Evolutionary conservation across 1,284 basidiomycete genomes (phyloP), one percentile per base, ranked within the genome.

Genomic region (Ceratorhiza oryzae-sativae): DNA sequence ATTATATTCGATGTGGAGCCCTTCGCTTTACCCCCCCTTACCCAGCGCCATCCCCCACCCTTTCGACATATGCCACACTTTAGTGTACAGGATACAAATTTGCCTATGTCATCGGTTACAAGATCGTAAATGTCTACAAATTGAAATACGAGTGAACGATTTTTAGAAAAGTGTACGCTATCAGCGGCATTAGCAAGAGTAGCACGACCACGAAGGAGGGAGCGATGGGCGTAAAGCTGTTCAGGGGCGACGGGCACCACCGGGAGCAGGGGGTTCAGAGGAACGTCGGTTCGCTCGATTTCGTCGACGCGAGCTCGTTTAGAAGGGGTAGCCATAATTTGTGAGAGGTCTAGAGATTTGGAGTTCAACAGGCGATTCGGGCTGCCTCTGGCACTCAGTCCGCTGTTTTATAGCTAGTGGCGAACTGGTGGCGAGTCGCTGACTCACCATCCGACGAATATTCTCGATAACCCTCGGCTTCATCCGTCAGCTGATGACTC

Each of bases 151-250:
- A 65, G 61, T 10, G 46, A 2, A 10, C n/a, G 15, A 53, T 46
- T 23, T 20, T 65, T 65, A 6, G 48, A 53, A 18, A 65, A 65
- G 18, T 65, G 23, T 3, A 25, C 27, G 39, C 10, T 63, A 49
- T 63, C 61, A 51, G 61, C 61, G 4, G 61, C 61, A 51, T 61
- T 63, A n/a, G 42, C 15, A 0, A 63, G 4, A 0, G 46, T 49
- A 25, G 61, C 61, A 36, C 61, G 61, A 2, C 61, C 61, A 23
- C 18, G 36, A 27, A 62, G 20, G 20, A 25, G 10, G n/a, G 34
- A 3, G 27, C 18, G 23, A 18, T 15, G 8, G 58, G 36, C 36
- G 36, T 39, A 13, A 13, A 23, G 49, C 23, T 27, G 49, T n/a
- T 53, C 49, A 53, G 8, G 8, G 23, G 49, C 27, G 23, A 39